Base-by-base conservation (phyloP, 331 rosid genomes). In the Spiraea crenata region DNA sequence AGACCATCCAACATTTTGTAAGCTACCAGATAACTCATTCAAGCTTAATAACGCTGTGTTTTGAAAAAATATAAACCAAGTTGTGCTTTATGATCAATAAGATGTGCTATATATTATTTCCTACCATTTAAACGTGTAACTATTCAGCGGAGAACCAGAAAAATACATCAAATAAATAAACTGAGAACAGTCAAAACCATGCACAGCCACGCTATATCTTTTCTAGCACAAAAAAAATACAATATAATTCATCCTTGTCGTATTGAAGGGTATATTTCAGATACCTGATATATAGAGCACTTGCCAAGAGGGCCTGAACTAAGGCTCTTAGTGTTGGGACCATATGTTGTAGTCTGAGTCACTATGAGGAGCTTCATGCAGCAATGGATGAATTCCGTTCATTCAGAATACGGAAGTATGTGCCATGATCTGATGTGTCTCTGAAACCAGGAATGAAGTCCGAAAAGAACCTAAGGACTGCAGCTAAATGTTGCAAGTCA, bases 401-500 rank as follows among this genome's bases (percentile, higher is more conserved):
- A 51, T 71, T 84, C 72, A 95, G 96, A 69, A 91, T 88, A 65
- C 78, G 85, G 67, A 62, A 67, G 85, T 95, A 95, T 48, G 87
- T 86, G 71, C 39, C 82, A 78, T 95, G 88, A 74, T 91, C 98
- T 4, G 86, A 69, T 57, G 92, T 86, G 77, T 75, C 73, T 80
- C 74, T 81, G 85, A 91, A 89, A 55, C 85, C 88, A 64, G 99
- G 98, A 58, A 80, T 84, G 51, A 89, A 95, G 79, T 95, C 96
- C 39, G 89, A 65, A 42, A 87, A 83, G 88, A 95, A 95, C 73
- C 96, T 89, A 59, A 91, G 79, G 78, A 91, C 96, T 38, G 99
- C 90, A 69, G 98, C 90, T 57, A 91, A 84, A 82, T 84, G 87
- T 77, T 88, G 93, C 3, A 90, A 72, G 78, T 95, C 87, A 6